Base-by-base conservation (phyloP, 2,329 filamentous ascomycete genomes). In the Emmonsiellopsis sp. region DNA sequence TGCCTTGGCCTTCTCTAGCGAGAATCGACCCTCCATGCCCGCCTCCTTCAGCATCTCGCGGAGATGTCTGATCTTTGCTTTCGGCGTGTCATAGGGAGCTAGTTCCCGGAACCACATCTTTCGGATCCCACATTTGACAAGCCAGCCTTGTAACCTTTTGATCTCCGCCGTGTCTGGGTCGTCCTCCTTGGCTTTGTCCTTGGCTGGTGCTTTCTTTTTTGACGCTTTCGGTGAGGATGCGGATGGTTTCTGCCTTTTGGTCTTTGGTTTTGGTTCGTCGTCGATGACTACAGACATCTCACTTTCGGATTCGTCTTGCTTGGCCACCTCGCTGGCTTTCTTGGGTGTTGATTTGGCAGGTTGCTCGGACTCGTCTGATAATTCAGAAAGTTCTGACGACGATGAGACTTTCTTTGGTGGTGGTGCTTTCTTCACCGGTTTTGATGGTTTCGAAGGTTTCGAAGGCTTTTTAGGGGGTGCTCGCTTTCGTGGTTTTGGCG, bases 101-200 rank as follows among this genome's bases (percentile, higher is more conserved):
- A 98, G 78, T 69, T 96, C 89, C 58, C 86, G 83, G 49, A 80
- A 81, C 92, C 93, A 98, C 56, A 96, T 81, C 67, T 96, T 97
- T 51, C 89, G 86, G 53, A 96, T 82, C 33, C 92, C 92, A 63
- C 92, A 98, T 70, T 96, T 95, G 45, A 85, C 73, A 6, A 98
- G 79, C 69, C 92, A 89, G 7, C 83, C 81, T 71, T 97, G 92
- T 3, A 97, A 76, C 48, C 84, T 86, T 69, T 95, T 97, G 65
- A 96, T 86, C 67, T 95, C 87, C 3, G 81, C 83, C 55, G 88
- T 82, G 56, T 90, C 80, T 0, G 85, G 81, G 14, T 83, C 75
- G 2, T 73, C 60, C 21, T 27, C 21, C 7, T 75, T 63, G n/a
- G 72, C 62, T 55, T 77, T 76, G 14, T 69, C 17, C 56, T 77